These are phyloP conservation scores for Paraconiothyrium sp. DNA, from an alignment of 2,329 filamentous ascomycete species.

Conservation along the genomic window DNA sequence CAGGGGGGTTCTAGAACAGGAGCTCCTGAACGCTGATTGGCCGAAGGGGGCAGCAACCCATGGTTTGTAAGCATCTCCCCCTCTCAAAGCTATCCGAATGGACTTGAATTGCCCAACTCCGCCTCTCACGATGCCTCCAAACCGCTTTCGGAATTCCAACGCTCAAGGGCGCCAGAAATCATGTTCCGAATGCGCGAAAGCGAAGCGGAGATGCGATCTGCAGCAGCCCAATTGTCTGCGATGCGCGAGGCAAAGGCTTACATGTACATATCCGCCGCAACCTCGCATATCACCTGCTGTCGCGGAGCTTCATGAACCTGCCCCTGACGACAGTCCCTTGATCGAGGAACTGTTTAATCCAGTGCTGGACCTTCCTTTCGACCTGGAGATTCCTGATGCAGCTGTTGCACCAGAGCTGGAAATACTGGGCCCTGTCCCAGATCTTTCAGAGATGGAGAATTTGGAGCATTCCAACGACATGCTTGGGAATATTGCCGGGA, in stretches of 20 bases:
- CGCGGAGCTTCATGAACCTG: constrained; percentile 16
- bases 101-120: constrained; percentile 21
- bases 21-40: background rate
- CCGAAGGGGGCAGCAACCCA: background rate
- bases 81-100: background rate
- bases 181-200: constrained; percentile 65
- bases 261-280: constrained; percentile 57
- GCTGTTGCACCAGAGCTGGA: constrained; percentile 15
- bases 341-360: constrained; percentile 7
- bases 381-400: constrained; percentile 5
- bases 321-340: constrained; percentile 20
- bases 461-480: constrained; percentile 54
- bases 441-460: constrained; percentile 20
- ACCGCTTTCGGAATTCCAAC: constrained; percentile 29
- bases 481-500: constrained; percentile 58
- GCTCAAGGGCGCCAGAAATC: constrained; percentile 59
- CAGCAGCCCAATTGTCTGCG: constrained; percentile 62
- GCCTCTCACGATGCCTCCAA: constrained; percentile 53
- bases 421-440: constrained; percentile 27
- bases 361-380: constrained; percentile 10
- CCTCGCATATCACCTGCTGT: constrained; percentile 14
- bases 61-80: background rate
- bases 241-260: constrained; percentile 59
- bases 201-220: constrained; percentile 67
- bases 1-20: background rate